Evolutionary conservation across 2,329 filamentous ascomycete species (phyloP), one percentile per base, ranked within the genome.

Genomic region (Fusarium beomiforme): DNA sequence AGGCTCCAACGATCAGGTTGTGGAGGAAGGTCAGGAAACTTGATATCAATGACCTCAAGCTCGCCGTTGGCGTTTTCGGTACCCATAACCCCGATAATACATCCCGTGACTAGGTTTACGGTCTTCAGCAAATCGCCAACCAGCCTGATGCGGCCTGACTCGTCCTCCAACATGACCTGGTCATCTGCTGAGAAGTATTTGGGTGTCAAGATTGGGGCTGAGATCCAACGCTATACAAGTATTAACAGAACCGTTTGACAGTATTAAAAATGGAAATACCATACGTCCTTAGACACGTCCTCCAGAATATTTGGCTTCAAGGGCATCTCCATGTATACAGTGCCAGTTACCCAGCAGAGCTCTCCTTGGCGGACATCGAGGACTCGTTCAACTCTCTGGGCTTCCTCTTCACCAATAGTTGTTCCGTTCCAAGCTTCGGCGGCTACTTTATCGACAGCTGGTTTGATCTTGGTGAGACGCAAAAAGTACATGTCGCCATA

Each of bases 401-500:
- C 93, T 61, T 85, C 85, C 79, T 97, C 93, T 39, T 90, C 93
- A 10, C 89, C 93, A 72, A 98, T 90, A 78, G 92, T 88, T 58
- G 93, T 92, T 55, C 89, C 91, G 49, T 89, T 86, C 94, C 96
- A 99, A 10, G 92, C 90, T 36, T 91, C 90, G 19, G 84, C 82
- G 0, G 95, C 95, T 54, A 93, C 87, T 69, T 88, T 82, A 75
- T 97, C 93, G 0, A 97, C 92, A 1, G 89, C 87, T 13, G 94
- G 93, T 82, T 95, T 98, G 79, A 99, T 89, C 81, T 93, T 92
- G 39, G 93, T 90, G 26, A 99, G 87, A 16, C 96, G 92, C 75
- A 98, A 81, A 79, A 98, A 99, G 86, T 99, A 99, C 89, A 98
- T 95, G 81, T 99, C 96, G 69, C 92, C 93, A 87, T 93, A 99